A percentile compares a stretch with the other conserved stretches of the same genome.
phyloP scores from a whole-genome alignment of 2,329 filamentous ascomycete species.

The Penicillium frequentans region DNA sequence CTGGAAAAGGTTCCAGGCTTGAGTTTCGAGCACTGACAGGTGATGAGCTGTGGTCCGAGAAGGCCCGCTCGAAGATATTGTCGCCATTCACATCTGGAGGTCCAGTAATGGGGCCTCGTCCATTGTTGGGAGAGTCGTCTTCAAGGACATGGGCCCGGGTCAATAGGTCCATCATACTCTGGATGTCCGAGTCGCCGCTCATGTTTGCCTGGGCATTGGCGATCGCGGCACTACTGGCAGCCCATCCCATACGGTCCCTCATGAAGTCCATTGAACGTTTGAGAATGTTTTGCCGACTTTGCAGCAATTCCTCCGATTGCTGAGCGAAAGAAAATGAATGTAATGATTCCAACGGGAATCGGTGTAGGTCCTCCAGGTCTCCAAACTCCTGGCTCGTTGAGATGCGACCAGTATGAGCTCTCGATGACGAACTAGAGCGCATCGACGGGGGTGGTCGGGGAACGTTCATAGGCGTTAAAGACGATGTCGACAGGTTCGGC shows the following conservation, averaged over 20 bases:
- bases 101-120: constrained; percentile 71
- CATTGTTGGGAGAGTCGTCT: constrained; percentile 48
- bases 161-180: constrained; percentile 87
- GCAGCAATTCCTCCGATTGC: constrained; percentile 87
- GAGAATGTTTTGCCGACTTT: constrained; percentile 87
- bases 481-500: constrained; percentile 62
- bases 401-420: constrained; percentile 54
- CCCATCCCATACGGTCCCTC: constrained; percentile 85
- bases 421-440: constrained; percentile 60
- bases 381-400: constrained; percentile 69
- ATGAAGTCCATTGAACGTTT: constrained; percentile 96
- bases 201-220: constrained; percentile 80
- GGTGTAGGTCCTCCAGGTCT: constrained; percentile 77
- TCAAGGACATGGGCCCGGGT: constrained; percentile 77
- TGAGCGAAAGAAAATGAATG: constrained; percentile 98
- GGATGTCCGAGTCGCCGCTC: constrained; percentile 79
- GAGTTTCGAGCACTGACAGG: constrained; percentile 20
- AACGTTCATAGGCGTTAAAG: constrained; percentile 59
- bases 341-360: constrained; percentile 92
- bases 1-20: constrained; percentile 19
- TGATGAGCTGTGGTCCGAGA: constrained; percentile 50
- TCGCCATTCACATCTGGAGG: constrained; percentile 70
- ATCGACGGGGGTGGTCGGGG: constrained; percentile 72
- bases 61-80: constrained; percentile 84
- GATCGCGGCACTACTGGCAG: constrained; percentile 71